A percentile compares a stretch with the other conserved stretches of the same genome.
Conservation (phyloP, 163 green algal species). For the Coccomyxa subellipsoidea region DNA sequence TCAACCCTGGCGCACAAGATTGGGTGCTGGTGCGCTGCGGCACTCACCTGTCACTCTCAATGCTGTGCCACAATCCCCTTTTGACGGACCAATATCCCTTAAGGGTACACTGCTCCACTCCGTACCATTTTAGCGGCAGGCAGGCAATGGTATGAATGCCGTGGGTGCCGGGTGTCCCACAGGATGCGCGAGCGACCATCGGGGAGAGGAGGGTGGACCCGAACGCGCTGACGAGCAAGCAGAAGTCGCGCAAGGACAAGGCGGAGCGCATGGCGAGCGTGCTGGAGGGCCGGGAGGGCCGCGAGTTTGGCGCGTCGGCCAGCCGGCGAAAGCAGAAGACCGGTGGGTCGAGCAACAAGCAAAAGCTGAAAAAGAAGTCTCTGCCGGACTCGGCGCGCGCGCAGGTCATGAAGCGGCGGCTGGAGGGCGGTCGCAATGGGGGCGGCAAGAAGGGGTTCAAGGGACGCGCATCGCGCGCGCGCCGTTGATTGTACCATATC, state of each 20-base stretch:
- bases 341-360: constrained; percentile 75
- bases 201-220: constrained; percentile 51
- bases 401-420: constrained; percentile 19
- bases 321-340: constrained; percentile 84
- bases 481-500: neutral
- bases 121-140: too few species aligned
- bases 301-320: constrained; percentile 68
- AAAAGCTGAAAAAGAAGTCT: constrained; percentile 86
- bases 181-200: constrained; percentile 31
- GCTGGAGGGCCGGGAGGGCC: constrained; percentile 73
- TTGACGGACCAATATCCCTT: too few species aligned
- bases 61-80: neutral
- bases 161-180: too few species aligned
- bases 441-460: constrained; percentile 73
- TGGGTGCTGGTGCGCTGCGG: neutral
- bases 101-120: too few species aligned
- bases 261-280: constrained; percentile 74
- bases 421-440: neutral
- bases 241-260: constrained; percentile 75
- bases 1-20: neutral
- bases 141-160: too few species aligned
- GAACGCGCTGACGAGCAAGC: constrained; percentile 36
- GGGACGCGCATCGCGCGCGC: constrained; percentile 47
- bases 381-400: constrained; percentile 75
- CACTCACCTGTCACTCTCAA: constrained; percentile 4